phyloP scores from a whole-genome alignment of 2,329 filamentous ascomycete species.

The Fusarium sp. region DNA sequence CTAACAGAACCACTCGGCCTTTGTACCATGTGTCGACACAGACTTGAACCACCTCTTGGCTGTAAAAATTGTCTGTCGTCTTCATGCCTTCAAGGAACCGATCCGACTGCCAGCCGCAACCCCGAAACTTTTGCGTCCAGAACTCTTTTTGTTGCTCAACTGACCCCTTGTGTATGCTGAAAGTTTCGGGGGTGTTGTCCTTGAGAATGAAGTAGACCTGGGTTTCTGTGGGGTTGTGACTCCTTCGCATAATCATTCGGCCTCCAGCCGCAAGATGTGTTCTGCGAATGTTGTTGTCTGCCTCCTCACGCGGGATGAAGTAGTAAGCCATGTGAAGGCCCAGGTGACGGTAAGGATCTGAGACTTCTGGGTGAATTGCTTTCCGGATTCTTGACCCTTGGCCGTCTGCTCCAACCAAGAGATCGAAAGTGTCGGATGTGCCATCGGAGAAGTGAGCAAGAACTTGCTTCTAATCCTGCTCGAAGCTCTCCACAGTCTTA shows the following conservation, averaged over 20 bases:
- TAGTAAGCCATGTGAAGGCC: conserved; percentile 33
- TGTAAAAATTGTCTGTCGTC: conserved; percentile 27
- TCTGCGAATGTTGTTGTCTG: conserved; percentile 26
- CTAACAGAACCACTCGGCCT: conserved; percentile 10
- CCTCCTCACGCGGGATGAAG: conserved; percentile 24
- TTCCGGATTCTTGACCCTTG: conserved; percentile 29
- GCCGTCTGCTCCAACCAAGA: conserved; percentile 27
- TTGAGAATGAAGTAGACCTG: conserved; percentile 32
- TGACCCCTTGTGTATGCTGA: conserved; percentile 15
- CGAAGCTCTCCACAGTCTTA: conserved; percentile 19
- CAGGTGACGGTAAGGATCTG: conserved; percentile 35
- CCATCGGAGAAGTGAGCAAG: conserved; percentile 27
- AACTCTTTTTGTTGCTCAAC: conserved; percentile 30
- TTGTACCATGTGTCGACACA: conserved; percentile 18
- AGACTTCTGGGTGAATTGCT: conserved; percentile 1
- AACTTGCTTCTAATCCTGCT: conserved; percentile 25
- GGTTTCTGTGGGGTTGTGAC: conserved; percentile 27
- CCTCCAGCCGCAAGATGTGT: conserved; percentile 14
- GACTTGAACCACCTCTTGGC: conserved; percentile 27
- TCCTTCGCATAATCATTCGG: conserved; percentile 31
- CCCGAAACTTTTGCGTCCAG: conserved; percentile 15
- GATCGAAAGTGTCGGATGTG: conserved; percentile 15
- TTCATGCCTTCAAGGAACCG: conserved; percentile 28
- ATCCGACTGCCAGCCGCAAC: conserved; percentile 21
- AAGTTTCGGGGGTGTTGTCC: conserved; percentile 5